Evolutionary conservation across 352 stramenopile genomes (phyloP).

Genomic region (Pythium utonaiense): DNA sequence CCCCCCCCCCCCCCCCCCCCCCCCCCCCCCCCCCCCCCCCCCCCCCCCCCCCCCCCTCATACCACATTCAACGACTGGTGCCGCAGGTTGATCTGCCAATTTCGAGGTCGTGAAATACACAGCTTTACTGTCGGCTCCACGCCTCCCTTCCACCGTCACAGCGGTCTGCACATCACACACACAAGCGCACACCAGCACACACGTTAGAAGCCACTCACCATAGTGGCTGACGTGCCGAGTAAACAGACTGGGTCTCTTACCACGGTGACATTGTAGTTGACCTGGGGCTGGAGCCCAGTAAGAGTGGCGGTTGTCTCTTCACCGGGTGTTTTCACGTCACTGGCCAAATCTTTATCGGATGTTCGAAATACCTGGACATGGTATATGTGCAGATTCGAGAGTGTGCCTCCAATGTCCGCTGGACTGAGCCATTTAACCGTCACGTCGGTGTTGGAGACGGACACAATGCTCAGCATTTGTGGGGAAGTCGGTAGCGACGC

Average conservation of each 20-base stretch:
- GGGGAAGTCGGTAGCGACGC: slow-evolving; percentile 32
- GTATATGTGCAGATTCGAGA: slow-evolving; percentile 38
- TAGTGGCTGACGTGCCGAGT: too few relatives aligned
- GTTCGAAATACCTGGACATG: slow-evolving; percentile 23
- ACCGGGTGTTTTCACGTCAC: not conserved
- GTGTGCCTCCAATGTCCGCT: slow-evolving; percentile 49
- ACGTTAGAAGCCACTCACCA: not conserved
- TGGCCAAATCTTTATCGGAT: not conserved
- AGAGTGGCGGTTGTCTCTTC: slow-evolving; percentile 24
- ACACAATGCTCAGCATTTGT: slow-evolving; percentile 18
- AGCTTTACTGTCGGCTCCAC: slow-evolving; percentile 31
- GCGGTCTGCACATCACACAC: slow-evolving; percentile 22
- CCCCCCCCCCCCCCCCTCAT: too few relatives aligned
- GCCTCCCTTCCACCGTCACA: slow-evolving; percentile 23
- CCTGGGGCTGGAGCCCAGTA: slow-evolving; percentile 17
- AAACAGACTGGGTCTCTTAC: too few relatives aligned
- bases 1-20: too few relatives aligned
- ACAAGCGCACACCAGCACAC: not conserved
- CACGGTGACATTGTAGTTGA: slow-evolving; percentile 41
- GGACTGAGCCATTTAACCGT: slow-evolving; percentile 35
- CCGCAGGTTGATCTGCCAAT: slow-evolving; percentile 32
- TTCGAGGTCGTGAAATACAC: slow-evolving; percentile 41
- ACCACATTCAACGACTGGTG: slow-evolving; percentile 51
- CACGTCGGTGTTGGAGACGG: slow-evolving; percentile 15
- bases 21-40: too few relatives aligned